phyloP scores from a whole-genome alignment of 176 grass and related monocot genomes.

The Sorghum bicolor region Sorghum_bicolor_NCBIv3 NC_012870.2:7540501-7541000 shows the following conservation, averaged over 20 bases:
- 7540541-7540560: not conserved
- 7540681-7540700: not conserved
- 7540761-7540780: conserved; percentile 70
- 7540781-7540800: conserved; percentile 69
- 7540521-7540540: conserved; percentile 40
- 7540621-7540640: too few species aligned
- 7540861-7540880: conserved; percentile 23
- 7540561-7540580: conserved; percentile 58
- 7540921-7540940: conserved; percentile 90
- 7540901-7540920: conserved; percentile 89
- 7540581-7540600: not conserved
- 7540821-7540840: not conserved
- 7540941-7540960: conserved; percentile 49
- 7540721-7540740: conserved; percentile 48
- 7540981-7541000: too few species aligned
- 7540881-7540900: conserved; percentile 81
- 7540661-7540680: not conserved
- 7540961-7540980: not conserved
- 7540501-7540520: conserved; percentile 69
- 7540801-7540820: conserved; percentile 31
- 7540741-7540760: conserved; percentile 50
- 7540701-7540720: conserved; percentile 48
- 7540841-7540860: conserved; percentile 2
- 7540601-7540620: not conserved
- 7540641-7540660: not conserved